These are phyloP conservation scores for Exophiala viscosa DNA, from an alignment of 2,329 filamentous ascomycete genomes.

Conservation along the genomic window DNA sequence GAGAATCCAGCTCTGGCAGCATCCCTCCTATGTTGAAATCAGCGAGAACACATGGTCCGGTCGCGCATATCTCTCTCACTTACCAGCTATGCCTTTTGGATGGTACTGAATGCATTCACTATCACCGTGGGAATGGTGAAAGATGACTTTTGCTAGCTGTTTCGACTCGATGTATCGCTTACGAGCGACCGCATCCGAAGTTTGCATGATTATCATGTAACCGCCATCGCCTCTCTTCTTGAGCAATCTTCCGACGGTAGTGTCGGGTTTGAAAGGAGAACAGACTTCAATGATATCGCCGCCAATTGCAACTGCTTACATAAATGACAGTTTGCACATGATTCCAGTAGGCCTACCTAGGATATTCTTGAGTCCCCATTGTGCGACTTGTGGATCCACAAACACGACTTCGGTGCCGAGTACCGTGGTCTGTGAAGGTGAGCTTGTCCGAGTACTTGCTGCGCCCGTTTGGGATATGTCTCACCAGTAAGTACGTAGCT, in stretches of 20 bases:
- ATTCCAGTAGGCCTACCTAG: constrained; percentile 30
- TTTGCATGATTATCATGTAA: constrained; percentile 51
- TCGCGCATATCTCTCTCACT: constrained; percentile 20
- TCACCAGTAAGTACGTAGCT: constrained; percentile 27
- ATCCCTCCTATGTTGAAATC: constrained; percentile 34
- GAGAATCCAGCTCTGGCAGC: constrained; percentile 45
- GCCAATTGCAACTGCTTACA: constrained; percentile 37
- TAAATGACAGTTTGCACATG: neutral
- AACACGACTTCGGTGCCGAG: constrained; percentile 41
- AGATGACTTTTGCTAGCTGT: constrained; percentile 38
- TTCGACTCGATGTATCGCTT: constrained; percentile 37
- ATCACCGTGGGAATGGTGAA: constrained; percentile 32
- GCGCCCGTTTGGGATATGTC: neutral
- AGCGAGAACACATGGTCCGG: neutral
- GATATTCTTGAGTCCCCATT: constrained; percentile 42
- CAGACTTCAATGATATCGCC: constrained; percentile 43
- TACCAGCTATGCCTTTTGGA: constrained; percentile 41
- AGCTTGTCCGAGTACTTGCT: too few relatives aligned
- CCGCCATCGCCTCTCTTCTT: constrained; percentile 44
- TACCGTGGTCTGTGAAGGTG: constrained; percentile 28
- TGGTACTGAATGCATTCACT: constrained; percentile 43
- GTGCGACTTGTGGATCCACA: constrained; percentile 36
- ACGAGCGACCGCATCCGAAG: constrained; percentile 36
- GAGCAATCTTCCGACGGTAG: constrained; percentile 41
- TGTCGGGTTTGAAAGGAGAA: constrained; percentile 37